phyloP scores from a whole-genome alignment of 2,329 filamentous ascomycete species.

The Myriosclerotinia curreyana region DNA sequence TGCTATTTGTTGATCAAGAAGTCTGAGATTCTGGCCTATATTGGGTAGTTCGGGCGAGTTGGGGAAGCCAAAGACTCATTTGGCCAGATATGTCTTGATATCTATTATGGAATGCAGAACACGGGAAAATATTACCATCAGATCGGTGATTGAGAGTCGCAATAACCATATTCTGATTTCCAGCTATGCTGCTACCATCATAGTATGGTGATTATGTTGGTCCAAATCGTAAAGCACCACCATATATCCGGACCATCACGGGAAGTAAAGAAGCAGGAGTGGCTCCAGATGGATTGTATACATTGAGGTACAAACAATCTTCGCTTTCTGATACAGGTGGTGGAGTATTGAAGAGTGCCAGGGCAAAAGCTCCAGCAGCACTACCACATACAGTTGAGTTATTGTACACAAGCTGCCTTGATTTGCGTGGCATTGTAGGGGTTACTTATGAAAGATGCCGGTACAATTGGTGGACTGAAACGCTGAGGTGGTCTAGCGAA shows the following conservation, averaged over 20 bases:
- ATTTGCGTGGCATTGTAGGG: conserved; percentile 15
- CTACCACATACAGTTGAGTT: conserved; percentile 15
- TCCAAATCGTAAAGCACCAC: conserved; percentile 44
- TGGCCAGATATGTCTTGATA: neutral
- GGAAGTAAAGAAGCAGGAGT: conserved; percentile 40
- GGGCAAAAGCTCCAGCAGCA: neutral
- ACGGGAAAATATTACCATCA: neutral
- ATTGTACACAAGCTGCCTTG: conserved; percentile 12
- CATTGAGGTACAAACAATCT: conserved; percentile 61
- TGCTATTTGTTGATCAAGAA: conserved; percentile 69
- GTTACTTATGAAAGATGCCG: neutral
- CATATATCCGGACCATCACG: conserved; percentile 69
- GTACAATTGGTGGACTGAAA: conserved; percentile 57
- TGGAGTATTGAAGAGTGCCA: conserved; percentile 5
- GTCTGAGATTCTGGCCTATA: conserved; percentile 56
- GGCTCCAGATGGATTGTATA: conserved; percentile 50
- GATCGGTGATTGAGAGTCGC: conserved; percentile 28
- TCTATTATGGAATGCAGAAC: neutral
- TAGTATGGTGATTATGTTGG: conserved; percentile 19
- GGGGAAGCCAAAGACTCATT: conserved; percentile 18
- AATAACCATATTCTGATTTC: conserved; percentile 26
- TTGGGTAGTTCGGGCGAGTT: conserved; percentile 12
- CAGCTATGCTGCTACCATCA: conserved; percentile 27
- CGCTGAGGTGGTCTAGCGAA: conserved; percentile 69
- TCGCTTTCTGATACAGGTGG: conserved; percentile 42